These are phyloP conservation scores for Ophiostoma triangulosporum DNA, from an alignment of 2,329 filamentous ascomycete species.

Conservation along the genomic window DNA sequence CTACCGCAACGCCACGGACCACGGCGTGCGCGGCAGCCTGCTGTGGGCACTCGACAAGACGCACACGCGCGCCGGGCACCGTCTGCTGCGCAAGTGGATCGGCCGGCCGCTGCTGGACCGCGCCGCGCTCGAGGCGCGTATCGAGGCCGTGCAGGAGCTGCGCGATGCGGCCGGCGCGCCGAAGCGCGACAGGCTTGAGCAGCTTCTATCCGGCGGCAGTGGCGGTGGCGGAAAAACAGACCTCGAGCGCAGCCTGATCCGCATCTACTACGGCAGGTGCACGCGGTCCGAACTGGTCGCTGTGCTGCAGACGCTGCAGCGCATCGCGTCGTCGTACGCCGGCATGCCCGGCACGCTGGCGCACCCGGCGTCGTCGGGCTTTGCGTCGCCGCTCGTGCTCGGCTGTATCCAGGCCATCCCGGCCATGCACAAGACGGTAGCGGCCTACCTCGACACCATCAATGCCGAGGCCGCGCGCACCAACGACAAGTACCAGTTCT, in stretches of 20 bases:
- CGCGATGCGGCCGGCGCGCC: slow-evolving; percentile 51
- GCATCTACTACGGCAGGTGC: slow-evolving; percentile 96
- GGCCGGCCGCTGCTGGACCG: slow-evolving; percentile 77
- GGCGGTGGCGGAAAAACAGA: slow-evolving; percentile 45
- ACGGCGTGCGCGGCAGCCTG: slow-evolving; percentile 71
- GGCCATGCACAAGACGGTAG: slow-evolving; percentile 57
- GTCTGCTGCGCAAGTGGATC: slow-evolving; percentile 87
- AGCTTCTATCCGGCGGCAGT: slow-evolving; percentile 36
- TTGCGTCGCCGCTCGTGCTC: slow-evolving; percentile 54
- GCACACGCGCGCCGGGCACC: slow-evolving; percentile 74
- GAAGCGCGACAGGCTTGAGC: slow-evolving; percentile 60
- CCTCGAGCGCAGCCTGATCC: slow-evolving; percentile 81
- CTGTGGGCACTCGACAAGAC: slow-evolving; percentile 96
- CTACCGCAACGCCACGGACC: slow-evolving; percentile 87
- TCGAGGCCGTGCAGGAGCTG: slow-evolving; percentile 77
- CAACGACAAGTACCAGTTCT: slow-evolving; percentile 91
- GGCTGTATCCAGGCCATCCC: slow-evolving; percentile 65
- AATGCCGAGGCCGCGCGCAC: slow-evolving; percentile 69
- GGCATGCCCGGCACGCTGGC: slow-evolving; percentile 21
- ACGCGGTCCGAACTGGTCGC: slow-evolving; percentile 75
- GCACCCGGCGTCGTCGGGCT: slow-evolving; percentile 33
- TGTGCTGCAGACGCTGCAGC: slow-evolving; percentile 74
- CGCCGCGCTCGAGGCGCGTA: slow-evolving; percentile 58
- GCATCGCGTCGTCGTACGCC: slow-evolving; percentile 63
- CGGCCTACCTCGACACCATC: slow-evolving; percentile 69